These are phyloP conservation scores for Ceratorhiza oryzae-sativae DNA, from an alignment of 1,284 basidiomycete species.

Conservation along the genomic window DNA sequence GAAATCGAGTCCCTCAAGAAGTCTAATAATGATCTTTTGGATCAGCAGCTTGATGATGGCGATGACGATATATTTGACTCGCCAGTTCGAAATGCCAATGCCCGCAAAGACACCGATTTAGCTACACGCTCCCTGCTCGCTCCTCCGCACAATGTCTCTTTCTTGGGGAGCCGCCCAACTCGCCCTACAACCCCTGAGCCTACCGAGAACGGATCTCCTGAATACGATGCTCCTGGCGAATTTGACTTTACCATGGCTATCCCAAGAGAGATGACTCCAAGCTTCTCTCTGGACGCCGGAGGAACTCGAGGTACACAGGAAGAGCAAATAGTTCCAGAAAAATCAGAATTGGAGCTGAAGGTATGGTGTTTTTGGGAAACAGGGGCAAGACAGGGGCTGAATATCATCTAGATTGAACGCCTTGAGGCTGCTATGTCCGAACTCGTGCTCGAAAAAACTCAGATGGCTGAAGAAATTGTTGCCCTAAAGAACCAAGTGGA, in stretches of 20 bases:
- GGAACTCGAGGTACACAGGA: background rate
- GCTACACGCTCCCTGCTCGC: background rate
- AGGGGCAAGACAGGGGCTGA: background rate
- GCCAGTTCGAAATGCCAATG: background rate
- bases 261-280: slow-evolving; percentile 5
- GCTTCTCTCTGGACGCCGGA: slow-evolving; percentile 11
- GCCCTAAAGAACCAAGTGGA: slow-evolving; percentile 27
- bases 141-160: background rate
- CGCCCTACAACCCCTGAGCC: slow-evolving; percentile 32
- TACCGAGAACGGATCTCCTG: slow-evolving; percentile 30
- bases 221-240: slow-evolving; percentile 23
- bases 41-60: slow-evolving; percentile 26
- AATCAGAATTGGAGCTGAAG: slow-evolving; percentile 22
- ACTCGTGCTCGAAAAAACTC: slow-evolving; percentile 23
- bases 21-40: slow-evolving; percentile 20
- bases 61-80: slow-evolving; percentile 31
- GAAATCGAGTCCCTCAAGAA: slow-evolving; percentile 14
- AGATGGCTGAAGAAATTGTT: slow-evolving; percentile 24
- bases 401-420: background rate
- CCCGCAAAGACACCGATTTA: background rate
- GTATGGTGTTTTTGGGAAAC: background rate
- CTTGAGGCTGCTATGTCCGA: slow-evolving; percentile 20
- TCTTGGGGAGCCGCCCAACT: slow-evolving; percentile 16
- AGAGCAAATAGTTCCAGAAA: background rate
- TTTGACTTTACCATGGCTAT: slow-evolving; percentile 6